These are phyloP conservation scores for Agarophyton chilense DNA, from an alignment of 23 red algal genomes.

Conservation along the genomic window DNA sequence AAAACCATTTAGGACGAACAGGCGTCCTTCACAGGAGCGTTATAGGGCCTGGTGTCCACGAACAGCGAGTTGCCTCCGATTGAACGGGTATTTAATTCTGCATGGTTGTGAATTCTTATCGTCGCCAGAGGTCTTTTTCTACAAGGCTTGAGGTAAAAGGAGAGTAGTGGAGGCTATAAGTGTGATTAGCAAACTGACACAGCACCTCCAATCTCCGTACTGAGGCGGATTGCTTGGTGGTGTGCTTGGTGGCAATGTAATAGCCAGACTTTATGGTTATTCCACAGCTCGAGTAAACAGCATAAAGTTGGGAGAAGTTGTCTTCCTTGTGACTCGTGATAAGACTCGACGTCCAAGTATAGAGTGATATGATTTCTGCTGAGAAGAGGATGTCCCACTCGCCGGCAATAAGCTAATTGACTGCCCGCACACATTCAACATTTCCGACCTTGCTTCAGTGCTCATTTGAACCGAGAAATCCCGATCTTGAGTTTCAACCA, in stretches of 20 bases:
- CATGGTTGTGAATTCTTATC: no score
- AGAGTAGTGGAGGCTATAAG: no score
- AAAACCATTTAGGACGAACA: no score
- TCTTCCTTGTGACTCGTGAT: neutral
- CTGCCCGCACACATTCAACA: conserved; percentile 40
- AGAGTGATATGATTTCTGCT: neutral
- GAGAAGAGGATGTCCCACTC: neutral
- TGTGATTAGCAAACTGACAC: no score
- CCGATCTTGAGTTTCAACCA: conserved; percentile 38
- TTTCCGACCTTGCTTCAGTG: conserved; percentile 22
- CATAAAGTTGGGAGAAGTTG: conserved; percentile 6
- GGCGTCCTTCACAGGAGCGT: no score
- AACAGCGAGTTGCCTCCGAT: no score
- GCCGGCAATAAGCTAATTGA: neutral
- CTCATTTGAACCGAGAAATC: conserved; percentile 38
- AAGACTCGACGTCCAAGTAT: conserved; percentile 15
- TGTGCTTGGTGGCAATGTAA: neutral
- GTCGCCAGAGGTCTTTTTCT: no score
- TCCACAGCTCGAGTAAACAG: conserved; percentile 7
- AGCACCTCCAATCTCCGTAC: no score
- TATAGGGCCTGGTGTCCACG: no score
- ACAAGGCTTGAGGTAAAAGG: no score
- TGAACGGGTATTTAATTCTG: no score
- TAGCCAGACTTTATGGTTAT: neutral
- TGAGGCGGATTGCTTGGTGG: no score